Percentiles rank a stretch among this genome's conserved stretches.
Evolutionary conservation across 495 filamentous ascomycete genomes (phyloP).

Genomic region (Lentithecium fluviatile): DNA sequence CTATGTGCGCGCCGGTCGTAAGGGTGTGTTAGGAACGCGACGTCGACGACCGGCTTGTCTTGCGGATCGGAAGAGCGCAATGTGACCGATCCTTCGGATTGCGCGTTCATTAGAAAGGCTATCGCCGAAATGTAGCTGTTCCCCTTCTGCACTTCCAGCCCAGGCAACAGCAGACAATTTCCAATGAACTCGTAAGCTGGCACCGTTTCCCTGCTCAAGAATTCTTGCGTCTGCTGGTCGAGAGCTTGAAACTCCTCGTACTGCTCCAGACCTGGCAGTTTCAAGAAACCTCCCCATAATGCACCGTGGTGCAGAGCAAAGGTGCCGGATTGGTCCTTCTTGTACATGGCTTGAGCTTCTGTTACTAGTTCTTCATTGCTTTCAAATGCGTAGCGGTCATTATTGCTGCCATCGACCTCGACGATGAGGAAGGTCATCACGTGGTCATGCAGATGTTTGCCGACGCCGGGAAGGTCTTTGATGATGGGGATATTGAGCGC

Average conservation of each 20-base stretch:
- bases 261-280: slow-evolving; percentile 18
- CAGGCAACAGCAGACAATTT: slow-evolving; percentile 4
- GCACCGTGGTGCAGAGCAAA: slow-evolving; percentile 14
- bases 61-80: slow-evolving; percentile 19
- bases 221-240: slow-evolving; percentile 14
- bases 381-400: slow-evolving; percentile 29
- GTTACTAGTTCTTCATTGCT: slow-evolving; percentile 7
- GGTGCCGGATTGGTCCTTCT: slow-evolving; percentile 21
- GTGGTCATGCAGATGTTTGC: slow-evolving; percentile 75
- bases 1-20: slow-evolving; percentile 58
- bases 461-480: slow-evolving; percentile 70
- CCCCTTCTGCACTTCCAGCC: slow-evolving; percentile 10
- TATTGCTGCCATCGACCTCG: slow-evolving; percentile 27
- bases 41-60: slow-evolving; percentile 29
- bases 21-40: slow-evolving; percentile 42
- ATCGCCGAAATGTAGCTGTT: slow-evolving; percentile 14
- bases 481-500: slow-evolving; percentile 64
- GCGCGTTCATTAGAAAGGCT: slow-evolving; percentile 32
- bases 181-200: slow-evolving; percentile 20
- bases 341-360: slow-evolving; percentile 20
- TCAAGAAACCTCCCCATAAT: slow-evolving; percentile 25
- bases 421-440: slow-evolving; percentile 20
- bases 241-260: slow-evolving; percentile 23
- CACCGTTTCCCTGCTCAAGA: slow-evolving; percentile 13
- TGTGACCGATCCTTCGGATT: slow-evolving; percentile 25